A percentile compares a stretch with the other conserved stretches of the same genome.
Conservation (phyloP, 2,329 filamentous ascomycete genomes). For the Aureobasidium sp. region DNA sequence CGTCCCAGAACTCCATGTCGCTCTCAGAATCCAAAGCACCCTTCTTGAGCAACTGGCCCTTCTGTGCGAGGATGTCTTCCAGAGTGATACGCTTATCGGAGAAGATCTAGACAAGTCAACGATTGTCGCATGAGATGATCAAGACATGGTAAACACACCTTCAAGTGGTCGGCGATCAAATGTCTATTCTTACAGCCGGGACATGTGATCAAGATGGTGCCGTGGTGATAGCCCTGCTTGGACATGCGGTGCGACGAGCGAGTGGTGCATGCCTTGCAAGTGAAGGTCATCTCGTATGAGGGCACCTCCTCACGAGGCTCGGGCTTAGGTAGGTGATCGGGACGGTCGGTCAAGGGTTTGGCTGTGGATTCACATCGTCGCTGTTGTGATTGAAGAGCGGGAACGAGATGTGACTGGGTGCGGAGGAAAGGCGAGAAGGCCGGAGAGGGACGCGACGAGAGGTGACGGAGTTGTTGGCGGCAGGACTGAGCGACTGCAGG, state of each 20-base stretch:
- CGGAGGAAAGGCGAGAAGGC: slow-evolving; percentile 14
- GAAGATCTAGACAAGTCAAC: slow-evolving; percentile 49
- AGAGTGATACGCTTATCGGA: slow-evolving; percentile 61
- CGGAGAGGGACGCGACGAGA: slow-evolving; percentile 2
- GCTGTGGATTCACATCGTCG: slow-evolving; percentile 15
- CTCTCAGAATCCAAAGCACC: slow-evolving; percentile 65
- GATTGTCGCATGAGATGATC: background rate
- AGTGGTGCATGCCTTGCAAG: slow-evolving; percentile 67
- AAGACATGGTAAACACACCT: slow-evolving; percentile 30
- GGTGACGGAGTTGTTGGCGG: background rate
- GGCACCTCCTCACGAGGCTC: slow-evolving; percentile 39
- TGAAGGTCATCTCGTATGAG: slow-evolving; percentile 83
- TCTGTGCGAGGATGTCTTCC: slow-evolving; percentile 68
- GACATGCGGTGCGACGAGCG: slow-evolving; percentile 80
- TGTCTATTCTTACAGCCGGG: slow-evolving; percentile 80
- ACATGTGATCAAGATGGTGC: slow-evolving; percentile 82
- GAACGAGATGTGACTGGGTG: background rate
- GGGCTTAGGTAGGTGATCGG: slow-evolving; percentile 15
- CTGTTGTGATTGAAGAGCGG: slow-evolving; percentile 20
- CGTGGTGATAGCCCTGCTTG: slow-evolving; percentile 91
- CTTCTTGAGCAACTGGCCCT: slow-evolving; percentile 64
- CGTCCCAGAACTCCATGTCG: slow-evolving; percentile 89
- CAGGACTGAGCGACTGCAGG: background rate
- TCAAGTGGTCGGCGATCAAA: slow-evolving; percentile 83
- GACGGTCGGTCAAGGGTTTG: slow-evolving; percentile 22